These are phyloP conservation scores for Chaetoceros muelleri DNA, from an alignment of 108 stramenopile species.

Conservation along the genomic window DNA sequence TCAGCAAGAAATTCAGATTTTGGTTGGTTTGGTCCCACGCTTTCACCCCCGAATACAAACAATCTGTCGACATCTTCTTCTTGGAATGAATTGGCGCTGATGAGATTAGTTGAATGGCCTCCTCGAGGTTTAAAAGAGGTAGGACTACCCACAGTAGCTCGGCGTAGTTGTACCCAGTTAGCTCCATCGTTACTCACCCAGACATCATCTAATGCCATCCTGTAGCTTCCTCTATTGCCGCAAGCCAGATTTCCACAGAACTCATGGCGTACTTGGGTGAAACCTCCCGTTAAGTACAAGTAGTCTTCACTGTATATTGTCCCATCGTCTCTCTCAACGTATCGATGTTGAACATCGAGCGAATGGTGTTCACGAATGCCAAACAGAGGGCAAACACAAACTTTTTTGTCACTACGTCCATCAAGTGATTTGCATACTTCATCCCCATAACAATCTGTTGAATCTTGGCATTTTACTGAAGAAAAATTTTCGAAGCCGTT, in stretches of 20 bases:
- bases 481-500: slow-evolving; percentile 9
- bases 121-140: slow-evolving; percentile 26
- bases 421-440: slow-evolving; percentile 34
- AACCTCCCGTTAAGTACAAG: slow-evolving; percentile 64
- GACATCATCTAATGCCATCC: slow-evolving; percentile 53
- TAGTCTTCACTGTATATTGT: slow-evolving; percentile 26
- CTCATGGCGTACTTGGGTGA: slow-evolving; percentile 29
- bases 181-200: slow-evolving; percentile 59
- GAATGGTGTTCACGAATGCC: slow-evolving; percentile 52
- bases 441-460: slow-evolving; percentile 38
- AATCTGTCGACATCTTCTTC: slow-evolving; percentile 15
- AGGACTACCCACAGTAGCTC: slow-evolving; percentile 22
- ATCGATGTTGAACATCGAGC: slow-evolving; percentile 37
- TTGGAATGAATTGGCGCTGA: slow-evolving; percentile 5
- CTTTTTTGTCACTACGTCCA: slow-evolving; percentile 17
- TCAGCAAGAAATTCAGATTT: slow-evolving; percentile 44
- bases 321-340: slow-evolving; percentile 14
- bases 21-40: slow-evolving; percentile 12
- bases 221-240: slow-evolving; percentile 49
- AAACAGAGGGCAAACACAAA: slow-evolving; percentile 74
- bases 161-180: slow-evolving; percentile 38
- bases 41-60: slow-evolving; percentile 37
- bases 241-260: slow-evolving; percentile 52
- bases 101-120: slow-evolving; percentile 19
- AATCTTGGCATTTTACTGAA: slow-evolving; percentile 14